Percentiles rank a stretch among this genome's conserved stretches.
Conservation (phyloP, 768 basidiomycete genomes). For the Naganishia randhawae region DNA sequence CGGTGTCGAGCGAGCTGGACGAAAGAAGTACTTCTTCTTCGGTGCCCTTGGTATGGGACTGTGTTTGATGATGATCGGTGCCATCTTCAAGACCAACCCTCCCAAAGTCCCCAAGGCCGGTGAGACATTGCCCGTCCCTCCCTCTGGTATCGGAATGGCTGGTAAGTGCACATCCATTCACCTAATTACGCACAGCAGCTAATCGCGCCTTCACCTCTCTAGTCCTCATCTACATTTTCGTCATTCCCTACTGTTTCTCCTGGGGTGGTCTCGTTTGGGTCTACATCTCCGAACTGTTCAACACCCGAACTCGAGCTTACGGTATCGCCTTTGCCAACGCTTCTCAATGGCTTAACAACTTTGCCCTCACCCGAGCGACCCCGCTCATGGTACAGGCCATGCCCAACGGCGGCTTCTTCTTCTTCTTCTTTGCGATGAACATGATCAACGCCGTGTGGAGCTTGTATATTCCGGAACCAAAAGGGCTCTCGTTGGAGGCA, state of each 20-base stretch:
- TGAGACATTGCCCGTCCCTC: constrained; percentile 37
- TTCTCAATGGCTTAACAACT: constrained; percentile 63
- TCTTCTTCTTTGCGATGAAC: constrained; percentile 41
- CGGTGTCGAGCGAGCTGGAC: constrained; percentile 50
- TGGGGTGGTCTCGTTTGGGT: constrained; percentile 71
- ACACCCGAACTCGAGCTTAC: constrained; percentile 65
- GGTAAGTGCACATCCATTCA: neutral
- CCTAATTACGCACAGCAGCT: neutral
- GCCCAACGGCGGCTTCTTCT: constrained; percentile 42
- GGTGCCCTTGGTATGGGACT: constrained; percentile 74
- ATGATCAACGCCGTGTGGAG: constrained; percentile 27
- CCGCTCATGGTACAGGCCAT: constrained; percentile 41
- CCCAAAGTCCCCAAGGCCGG: constrained; percentile 49
- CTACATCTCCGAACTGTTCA: constrained; percentile 75
- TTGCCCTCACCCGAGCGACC: constrained; percentile 33
- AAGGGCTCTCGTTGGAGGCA: constrained; percentile 17
- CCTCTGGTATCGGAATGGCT: constrained; percentile 72
- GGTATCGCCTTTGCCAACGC: constrained; percentile 71
- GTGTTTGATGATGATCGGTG: constrained; percentile 77
- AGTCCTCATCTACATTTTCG: constrained; percentile 75
- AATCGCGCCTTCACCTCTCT: neutral
- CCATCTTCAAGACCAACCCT: constrained; percentile 71
- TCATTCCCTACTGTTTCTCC: constrained; percentile 79
- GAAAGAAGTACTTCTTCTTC: constrained; percentile 59
- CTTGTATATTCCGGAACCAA: constrained; percentile 26